Percentiles rank a stretch among this genome's conserved stretches.
Evolutionary conservation across 306 rosid species (phyloP).

Genomic region (Argentina anserina): DNA sequence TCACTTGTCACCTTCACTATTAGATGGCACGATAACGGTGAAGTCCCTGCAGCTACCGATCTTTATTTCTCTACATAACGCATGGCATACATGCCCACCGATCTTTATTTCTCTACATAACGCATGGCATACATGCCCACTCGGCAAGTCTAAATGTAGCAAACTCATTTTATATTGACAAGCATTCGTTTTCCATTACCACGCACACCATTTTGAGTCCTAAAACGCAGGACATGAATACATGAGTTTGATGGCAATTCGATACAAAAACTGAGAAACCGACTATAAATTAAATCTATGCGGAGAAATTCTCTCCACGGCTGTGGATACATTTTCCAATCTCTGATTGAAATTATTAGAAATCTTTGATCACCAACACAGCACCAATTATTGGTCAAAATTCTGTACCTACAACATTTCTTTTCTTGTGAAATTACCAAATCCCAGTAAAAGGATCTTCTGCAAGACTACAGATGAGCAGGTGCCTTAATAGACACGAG

Average conservation of each 20-base stretch:
- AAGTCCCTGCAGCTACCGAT: not conserved
- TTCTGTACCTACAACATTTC: slow-evolving; percentile 30
- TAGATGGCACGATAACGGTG: not conserved
- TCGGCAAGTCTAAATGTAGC: not conserved
- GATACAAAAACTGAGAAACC: not conserved
- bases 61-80: no score
- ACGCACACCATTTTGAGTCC: not conserved
- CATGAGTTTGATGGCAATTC: not conserved
- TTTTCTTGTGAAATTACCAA: slow-evolving; percentile 20
- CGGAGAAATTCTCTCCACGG: slow-evolving; percentile 19
- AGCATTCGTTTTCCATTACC: not conserved
- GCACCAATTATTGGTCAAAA: slow-evolving; percentile 33
- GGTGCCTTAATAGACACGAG: slow-evolving; percentile 72
- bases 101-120: no score
- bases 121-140: not conserved
- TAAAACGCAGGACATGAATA: not conserved
- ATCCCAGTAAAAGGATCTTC: slow-evolving; percentile 13
- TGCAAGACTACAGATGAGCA: slow-evolving; percentile 7
- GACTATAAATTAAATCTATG: slow-evolving; percentile 8
- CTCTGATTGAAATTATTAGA: slow-evolving; percentile 30
- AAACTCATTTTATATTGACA: not conserved
- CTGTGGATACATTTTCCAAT: slow-evolving; percentile 29
- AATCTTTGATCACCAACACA: slow-evolving; percentile 18
- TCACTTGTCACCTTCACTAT: not conserved
- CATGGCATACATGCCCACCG: not conserved